Evolutionary conservation across 192 early-diverging fungal species (phyloP), one percentile per base, ranked within the genome.

Genomic region (Geranomyces variabilis): DNA sequence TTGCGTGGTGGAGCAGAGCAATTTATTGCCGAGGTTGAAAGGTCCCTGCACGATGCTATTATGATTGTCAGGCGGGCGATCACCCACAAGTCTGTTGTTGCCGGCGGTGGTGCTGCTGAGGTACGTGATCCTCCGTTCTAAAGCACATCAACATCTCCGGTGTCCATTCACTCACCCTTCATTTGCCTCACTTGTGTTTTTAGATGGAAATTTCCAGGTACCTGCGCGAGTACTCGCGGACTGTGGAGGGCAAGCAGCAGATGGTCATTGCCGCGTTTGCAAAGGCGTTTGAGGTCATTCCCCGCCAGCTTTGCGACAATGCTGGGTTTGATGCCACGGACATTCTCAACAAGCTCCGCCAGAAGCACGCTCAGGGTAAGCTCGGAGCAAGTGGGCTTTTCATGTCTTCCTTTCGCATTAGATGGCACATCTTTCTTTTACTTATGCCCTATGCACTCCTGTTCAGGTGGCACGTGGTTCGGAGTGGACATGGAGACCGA

Each of bases 321-420:
- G 96, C 97, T 28, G 97, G 97, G 67, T 98, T 99, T 67, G 97
- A 99, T 76, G 91, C 96, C 15, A 99, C 96, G 19, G 96, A 97
- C 79, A 93, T 99, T 66, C 84, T 99, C 66, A 98, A 97, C 82
- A 93, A 96, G 85, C 82, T 99, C 62, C 90, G 97, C 75, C 93
- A 94, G 79, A 91, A 93, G 80, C 97, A 99, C 72, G 86, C 90
- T 24, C 84, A 87, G 62, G 88, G 86, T 80, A 78, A 77, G 69
- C 46, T 12, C 44, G 19, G 30, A 21, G 47, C 15, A 10, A 21
- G 10, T 12, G 9, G 9, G 10, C 12, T 12, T 57, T 57, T 57
- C 19, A 13, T 47, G 46, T 19, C 46, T 13, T 19, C 10, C 46
- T 13, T 47, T 47, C 46, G 10, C 46, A 47, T 47, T 47, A 10